Evolutionary conservation across 495 filamentous ascomycete species (phyloP).

Genomic region (Poronia punctata): DNA sequence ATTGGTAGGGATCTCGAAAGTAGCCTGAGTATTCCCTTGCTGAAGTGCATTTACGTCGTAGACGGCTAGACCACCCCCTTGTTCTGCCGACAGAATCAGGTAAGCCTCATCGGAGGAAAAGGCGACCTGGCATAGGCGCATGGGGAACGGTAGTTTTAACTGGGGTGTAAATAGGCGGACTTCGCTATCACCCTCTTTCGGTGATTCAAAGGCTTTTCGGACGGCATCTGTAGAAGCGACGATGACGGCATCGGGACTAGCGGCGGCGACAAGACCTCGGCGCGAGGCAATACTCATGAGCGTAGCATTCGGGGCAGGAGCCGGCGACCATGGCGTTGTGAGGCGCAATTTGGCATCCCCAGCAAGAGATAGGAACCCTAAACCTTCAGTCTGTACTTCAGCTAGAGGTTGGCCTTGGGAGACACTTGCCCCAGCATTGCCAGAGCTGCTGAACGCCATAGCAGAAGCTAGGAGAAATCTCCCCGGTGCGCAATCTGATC

Average conservation of each 20-base stretch:
- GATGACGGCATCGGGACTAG: slow-evolving; percentile 69
- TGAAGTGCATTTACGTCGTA: slow-evolving; percentile 64
- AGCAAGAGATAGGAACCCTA: slow-evolving; percentile 74
- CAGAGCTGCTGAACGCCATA: slow-evolving; percentile 66
- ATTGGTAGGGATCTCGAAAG: slow-evolving; percentile 70
- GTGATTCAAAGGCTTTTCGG: slow-evolving; percentile 62
- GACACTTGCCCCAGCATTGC: slow-evolving; percentile 24
- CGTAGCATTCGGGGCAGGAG: slow-evolving; percentile 76
- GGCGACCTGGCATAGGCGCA: slow-evolving; percentile 77
- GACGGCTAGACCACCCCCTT: slow-evolving; percentile 73
- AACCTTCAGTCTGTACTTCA: slow-evolving; percentile 59
- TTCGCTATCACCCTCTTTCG: slow-evolving; percentile 52
- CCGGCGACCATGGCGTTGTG: slow-evolving; percentile 68
- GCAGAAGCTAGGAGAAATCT: slow-evolving; percentile 12
- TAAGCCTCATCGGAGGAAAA: slow-evolving; percentile 83
- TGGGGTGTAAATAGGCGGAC: slow-evolving; percentile 68
- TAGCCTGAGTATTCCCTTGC: slow-evolving; percentile 55
- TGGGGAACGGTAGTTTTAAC: slow-evolving; percentile 60
- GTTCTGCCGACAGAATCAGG: slow-evolving; percentile 75
- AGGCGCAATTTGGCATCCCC: slow-evolving; percentile 79
- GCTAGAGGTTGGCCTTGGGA: slow-evolving; percentile 50
- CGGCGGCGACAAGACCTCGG: slow-evolving; percentile 80
- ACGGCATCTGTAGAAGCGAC: slow-evolving; percentile 72
- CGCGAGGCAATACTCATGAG: slow-evolving; percentile 76
- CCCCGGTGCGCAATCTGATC: slow-evolving; percentile 2